These are phyloP conservation scores for Trypanosoma boissoni DNA, from an alignment of 208 protist species.

Conservation along the genomic window DNA sequence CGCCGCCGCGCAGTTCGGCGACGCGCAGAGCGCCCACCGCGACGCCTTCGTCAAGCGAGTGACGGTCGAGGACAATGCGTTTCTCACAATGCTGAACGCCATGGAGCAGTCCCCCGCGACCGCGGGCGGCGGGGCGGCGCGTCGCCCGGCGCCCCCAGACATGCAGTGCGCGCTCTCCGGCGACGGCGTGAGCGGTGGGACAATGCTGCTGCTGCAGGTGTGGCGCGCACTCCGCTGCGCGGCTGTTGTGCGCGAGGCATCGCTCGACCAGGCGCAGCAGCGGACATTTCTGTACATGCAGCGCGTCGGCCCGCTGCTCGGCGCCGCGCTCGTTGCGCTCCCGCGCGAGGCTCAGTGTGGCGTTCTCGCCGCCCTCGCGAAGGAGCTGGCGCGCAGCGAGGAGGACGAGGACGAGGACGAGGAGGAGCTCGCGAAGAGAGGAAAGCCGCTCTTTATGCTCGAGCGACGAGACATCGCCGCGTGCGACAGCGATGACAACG, in stretches of 20 bases:
- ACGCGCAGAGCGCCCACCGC: slow-evolving; percentile 4
- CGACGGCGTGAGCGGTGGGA: slow-evolving; percentile 15
- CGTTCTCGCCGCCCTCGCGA: slow-evolving; percentile 1
- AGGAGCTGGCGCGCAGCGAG: neutral
- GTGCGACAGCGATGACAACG: slow-evolving; percentile 25
- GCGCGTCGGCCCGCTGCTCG: slow-evolving; percentile 17
- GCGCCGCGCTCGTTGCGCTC: slow-evolving; percentile 15
- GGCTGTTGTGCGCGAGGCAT: slow-evolving; percentile 1
- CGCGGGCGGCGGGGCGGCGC: no score
- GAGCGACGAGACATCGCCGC: slow-evolving; percentile 11
- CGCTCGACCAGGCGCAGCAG: slow-evolving; percentile 7
- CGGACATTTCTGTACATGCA: slow-evolving; percentile 23
- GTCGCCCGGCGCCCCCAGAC: neutral
- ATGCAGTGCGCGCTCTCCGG: neutral
- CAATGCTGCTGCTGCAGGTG: slow-evolving; percentile 12
- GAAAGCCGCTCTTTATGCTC: slow-evolving; percentile 5
- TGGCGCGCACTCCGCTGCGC: slow-evolving; percentile 28
- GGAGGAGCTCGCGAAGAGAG: neutral
- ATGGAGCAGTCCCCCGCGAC: slow-evolving; percentile 11
- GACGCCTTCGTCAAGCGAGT: slow-evolving; percentile 7
- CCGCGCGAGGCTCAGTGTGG: neutral
- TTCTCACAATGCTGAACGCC: slow-evolving; percentile 7
- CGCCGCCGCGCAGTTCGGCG: slow-evolving; percentile 2
- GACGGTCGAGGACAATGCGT: slow-evolving; percentile 18
- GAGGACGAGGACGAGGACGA: slow-evolving; percentile 5